phyloP scores from a whole-genome alignment of 78 protist species.

The Acrasis kona region DNA sequence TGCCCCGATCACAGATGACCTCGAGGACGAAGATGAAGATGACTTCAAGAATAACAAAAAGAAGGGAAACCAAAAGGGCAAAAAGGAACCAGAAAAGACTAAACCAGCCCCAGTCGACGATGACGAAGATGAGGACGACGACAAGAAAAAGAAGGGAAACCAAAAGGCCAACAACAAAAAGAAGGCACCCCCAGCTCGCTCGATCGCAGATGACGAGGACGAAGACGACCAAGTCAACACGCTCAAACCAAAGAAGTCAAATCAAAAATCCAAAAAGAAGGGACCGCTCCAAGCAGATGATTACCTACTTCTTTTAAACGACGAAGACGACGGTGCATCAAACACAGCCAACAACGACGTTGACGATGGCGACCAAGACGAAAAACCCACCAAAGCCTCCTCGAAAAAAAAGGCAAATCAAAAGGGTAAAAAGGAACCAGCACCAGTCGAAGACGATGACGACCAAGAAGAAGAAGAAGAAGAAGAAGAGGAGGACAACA shows the following conservation, averaged over 20 bases:
- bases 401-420: background rate
- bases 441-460: background rate
- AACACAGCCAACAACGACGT: background rate
- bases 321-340: background rate
- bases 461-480: conserved; percentile 13
- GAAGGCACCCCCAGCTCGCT: no score
- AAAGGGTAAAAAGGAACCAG: background rate
- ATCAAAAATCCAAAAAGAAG: no score
- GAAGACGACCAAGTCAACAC: no score
- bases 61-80: background rate
- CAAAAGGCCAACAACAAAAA: no score
- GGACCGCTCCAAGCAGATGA: no score
- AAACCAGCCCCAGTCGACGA: no score
- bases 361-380: background rate
- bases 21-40: background rate
- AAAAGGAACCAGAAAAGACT: background rate
- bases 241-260: no score
- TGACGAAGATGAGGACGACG: no score
- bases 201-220: no score
- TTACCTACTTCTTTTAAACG: no score
- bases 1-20: no score
- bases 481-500: background rate
- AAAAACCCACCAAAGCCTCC: background rate
- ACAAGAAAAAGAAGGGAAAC: no score
- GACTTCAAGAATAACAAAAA: background rate